Percentiles rank a stretch among this genome's conserved stretches.
Conservation (phyloP, 139 green algal genomes). For the Chlamydomonas sp. region DNA sequence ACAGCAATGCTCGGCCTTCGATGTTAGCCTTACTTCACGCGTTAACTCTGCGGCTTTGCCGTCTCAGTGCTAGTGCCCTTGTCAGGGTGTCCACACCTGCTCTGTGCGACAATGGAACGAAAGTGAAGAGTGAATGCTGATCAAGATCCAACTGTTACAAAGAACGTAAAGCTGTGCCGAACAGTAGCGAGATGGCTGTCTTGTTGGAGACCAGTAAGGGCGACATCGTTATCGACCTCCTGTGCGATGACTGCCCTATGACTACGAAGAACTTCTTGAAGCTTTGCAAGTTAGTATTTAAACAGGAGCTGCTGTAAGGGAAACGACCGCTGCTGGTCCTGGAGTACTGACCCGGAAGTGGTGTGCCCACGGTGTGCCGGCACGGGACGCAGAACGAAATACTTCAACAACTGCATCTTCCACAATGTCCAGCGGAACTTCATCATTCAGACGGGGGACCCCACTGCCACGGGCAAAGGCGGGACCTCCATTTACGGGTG, state of each 20-base stretch:
- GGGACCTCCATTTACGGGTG: constrained; percentile 90
- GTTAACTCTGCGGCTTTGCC: too few relatives aligned
- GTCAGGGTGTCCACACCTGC: too few relatives aligned
- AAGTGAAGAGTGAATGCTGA: too few relatives aligned
- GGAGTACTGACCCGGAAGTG: not conserved
- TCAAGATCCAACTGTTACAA: too few relatives aligned
- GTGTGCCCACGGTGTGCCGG: not conserved
- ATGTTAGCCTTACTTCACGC: too few relatives aligned
- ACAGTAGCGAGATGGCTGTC: constrained; percentile 81
- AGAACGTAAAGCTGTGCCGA: too few relatives aligned
- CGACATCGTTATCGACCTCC: constrained; percentile 95
- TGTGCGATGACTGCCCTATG: constrained; percentile 83
- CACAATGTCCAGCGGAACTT: constrained; percentile 92
- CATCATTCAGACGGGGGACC: constrained; percentile 91
- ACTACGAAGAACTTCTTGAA: constrained; percentile 95
- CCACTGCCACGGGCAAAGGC: constrained; percentile 88
- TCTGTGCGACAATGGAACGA: too few relatives aligned
- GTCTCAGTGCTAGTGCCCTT: too few relatives aligned
- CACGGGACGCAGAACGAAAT: constrained; percentile 80
- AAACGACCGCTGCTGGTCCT: not conserved
- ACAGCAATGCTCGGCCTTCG: too few relatives aligned
- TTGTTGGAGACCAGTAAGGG: constrained; percentile 95
- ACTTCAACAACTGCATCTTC: constrained; percentile 95
- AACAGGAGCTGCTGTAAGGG: not conserved
- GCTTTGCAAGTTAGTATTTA: constrained; percentile 84